Evolutionary conservation across 371 early-diverging fungal genomes (phyloP), one percentile per base, ranked within the genome.

Genomic region (Mortierella sp.): DNA sequence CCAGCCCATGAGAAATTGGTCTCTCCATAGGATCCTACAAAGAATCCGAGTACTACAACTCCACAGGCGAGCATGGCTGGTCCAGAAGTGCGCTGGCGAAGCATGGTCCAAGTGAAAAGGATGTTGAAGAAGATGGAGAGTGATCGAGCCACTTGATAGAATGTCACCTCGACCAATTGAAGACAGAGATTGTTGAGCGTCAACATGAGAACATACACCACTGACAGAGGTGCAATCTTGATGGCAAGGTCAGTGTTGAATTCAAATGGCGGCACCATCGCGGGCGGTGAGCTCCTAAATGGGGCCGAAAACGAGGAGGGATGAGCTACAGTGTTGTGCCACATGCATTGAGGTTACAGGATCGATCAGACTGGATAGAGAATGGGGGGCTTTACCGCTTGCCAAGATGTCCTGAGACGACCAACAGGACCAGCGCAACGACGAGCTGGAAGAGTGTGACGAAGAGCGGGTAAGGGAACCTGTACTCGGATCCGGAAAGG

Each of bases 111-210:
- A 5, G 91, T 91, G 68, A 91, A 84, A 4, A 89, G 50, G 50
- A 91, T 91, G 44, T 90, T 88, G 71, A 91, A 91, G 68, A 89
- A 81, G 79, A 91, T 91, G 8, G 90, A 88, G 47, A 91, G 77
- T 16, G 89, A 89, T 25, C 90, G 83, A 12, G 91, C 91, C 34
- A 90, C 88, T 78, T 91, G 91, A 60, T 91, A 91, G 60, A 89
- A 91, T 10, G 91, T 90, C 25, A 90, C 89, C 67, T 91, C 88
- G 39, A 90, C 90, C 51, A 86, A 84, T 57, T 86, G 83, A 19
- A 91, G 79, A 54, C 91, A 91, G 37, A 91, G 77, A 63, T 91
- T 91, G 71, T 90, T 90, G 60, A 90, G 71, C 0, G 87, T 85
- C 68, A 91, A 76, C 91, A 91, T 91, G 61, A 86, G 81, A 46